Evolutionary conservation across 768 basidiomycete species (phyloP).

Genomic region (Hericium coralloides): DNA sequence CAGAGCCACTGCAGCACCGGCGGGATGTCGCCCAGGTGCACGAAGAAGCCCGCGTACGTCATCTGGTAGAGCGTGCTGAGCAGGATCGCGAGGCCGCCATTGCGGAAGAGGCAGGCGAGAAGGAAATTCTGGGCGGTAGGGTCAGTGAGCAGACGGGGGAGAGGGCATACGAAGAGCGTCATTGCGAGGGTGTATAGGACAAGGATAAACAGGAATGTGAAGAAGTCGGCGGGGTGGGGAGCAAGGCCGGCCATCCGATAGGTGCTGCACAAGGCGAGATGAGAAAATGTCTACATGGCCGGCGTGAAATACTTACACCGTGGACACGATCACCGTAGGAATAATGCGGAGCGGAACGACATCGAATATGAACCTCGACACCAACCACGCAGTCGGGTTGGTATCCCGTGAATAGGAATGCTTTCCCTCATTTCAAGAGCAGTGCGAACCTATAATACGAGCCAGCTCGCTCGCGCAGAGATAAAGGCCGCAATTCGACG

Average conservation of each 20-base stretch:
- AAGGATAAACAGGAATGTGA: conserved; percentile 90
- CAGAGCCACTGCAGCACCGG: conserved; percentile 88
- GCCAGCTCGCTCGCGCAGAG: conserved; percentile 82
- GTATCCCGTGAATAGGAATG: neutral
- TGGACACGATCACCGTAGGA: conserved; percentile 79
- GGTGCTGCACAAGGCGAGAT: conserved; percentile 35
- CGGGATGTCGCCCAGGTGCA: conserved; percentile 77
- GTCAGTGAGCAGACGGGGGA: neutral
- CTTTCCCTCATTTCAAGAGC: neutral
- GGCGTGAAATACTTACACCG: conserved; percentile 47
- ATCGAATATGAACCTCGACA: conserved; percentile 85
- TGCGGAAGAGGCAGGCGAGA: conserved; percentile 72
- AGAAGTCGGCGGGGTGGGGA: conserved; percentile 70
- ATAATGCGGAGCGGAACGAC: conserved; percentile 82
- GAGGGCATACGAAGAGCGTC: conserved; percentile 66
- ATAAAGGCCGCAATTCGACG: conserved; percentile 74
- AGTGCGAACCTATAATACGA: conserved; percentile 67
- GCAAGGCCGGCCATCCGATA: conserved; percentile 96
- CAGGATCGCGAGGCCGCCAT: conserved; percentile 87
- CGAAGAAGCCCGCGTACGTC: conserved; percentile 91
- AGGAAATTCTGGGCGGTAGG: conserved; percentile 68
- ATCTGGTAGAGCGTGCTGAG: conserved; percentile 77
- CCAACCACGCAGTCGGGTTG: conserved; percentile 84
- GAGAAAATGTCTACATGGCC: neutral
- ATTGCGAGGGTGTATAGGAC: conserved; percentile 78